Evolutionary conservation across 78 protist genomes (phyloP), one percentile per base, ranked within the genome.

Genomic region (Emiliania huxleyi): DNA sequence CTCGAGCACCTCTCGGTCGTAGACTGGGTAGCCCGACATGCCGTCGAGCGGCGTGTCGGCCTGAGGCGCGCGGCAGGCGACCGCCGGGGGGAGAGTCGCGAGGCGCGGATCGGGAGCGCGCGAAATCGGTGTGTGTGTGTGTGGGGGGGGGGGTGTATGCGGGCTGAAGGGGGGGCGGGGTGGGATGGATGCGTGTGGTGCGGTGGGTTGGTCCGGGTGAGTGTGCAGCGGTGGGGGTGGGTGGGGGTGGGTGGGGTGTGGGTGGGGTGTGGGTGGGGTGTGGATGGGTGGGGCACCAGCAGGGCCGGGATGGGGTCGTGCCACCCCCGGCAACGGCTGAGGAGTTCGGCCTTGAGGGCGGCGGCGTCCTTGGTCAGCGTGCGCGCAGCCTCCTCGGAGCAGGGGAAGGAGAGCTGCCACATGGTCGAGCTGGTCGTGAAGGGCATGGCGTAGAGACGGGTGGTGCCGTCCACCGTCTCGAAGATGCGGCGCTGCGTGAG

Each of bases 381-480:
- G 69, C 62, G 55, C 29, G 69, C 90, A 26, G 38, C 90, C 23
- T 6, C 90, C 38, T 45, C 62, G n/a, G 69, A 29, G 62, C 18
- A 46, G 19, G 90, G 90, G 38, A 44, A 84, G 44, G 90, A 84
- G 29, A 84, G 90, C 90, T 84, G 90, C 90, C 90, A 84, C 90
- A 84, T 84, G 22, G 90, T 84, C n/a, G 62, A 12, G 42, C 11
- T 5, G 69, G 90, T 46, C 44, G 62, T 84, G 90, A 84, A 84
- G 2, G 90, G 90, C 90, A 84, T 84, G 44, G 42, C 90, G 38
- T 84, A 84, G 62, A 84, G 1, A 22, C 90, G 90, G 26, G 69
- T 45, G 42, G 62, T 84, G 56, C 90, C 90, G 90, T 84, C 90
- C 35, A 84, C 90, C 35, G 90, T 84, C 56, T 84, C 62, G 18